A percentile compares a stretch with the other conserved stretches of the same genome.
phyloP scores from a whole-genome alignment of 2,329 filamentous ascomycete genomes.

The Colletotrichum nymphaeae region DNA sequence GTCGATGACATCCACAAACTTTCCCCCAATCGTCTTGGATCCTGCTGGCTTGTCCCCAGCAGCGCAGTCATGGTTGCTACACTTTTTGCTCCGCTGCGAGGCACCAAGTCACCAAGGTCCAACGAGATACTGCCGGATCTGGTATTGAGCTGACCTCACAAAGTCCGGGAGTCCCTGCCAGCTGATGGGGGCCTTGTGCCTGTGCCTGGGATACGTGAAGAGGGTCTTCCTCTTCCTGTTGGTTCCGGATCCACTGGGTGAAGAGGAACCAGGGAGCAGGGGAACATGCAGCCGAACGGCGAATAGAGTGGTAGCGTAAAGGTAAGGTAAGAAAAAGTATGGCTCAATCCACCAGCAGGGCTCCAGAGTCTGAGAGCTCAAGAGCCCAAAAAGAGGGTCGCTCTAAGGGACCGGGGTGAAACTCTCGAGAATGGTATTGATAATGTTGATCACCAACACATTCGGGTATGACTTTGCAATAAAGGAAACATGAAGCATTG shows the following conservation, averaged over 20 bases:
- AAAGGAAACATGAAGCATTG: neutral
- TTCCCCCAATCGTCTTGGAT: slow-evolving; percentile 15
- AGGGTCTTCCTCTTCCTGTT: slow-evolving; percentile 7
- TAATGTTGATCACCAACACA: slow-evolving; percentile 29
- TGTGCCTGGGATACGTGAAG: neutral
- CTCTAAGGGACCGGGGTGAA: neutral
- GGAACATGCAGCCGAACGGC: slow-evolving; percentile 1
- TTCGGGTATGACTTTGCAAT: slow-evolving; percentile 15
- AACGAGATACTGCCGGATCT: slow-evolving; percentile 23
- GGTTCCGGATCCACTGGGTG: slow-evolving; percentile 19
- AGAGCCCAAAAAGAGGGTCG: neutral
- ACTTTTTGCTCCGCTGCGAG: slow-evolving; percentile 4
- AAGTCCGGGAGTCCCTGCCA: slow-evolving; percentile 14
- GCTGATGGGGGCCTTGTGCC: neutral
- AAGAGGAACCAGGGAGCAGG: slow-evolving; percentile 4
- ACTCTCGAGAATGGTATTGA: slow-evolving; percentile 16
- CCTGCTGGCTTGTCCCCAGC: slow-evolving; percentile 2
- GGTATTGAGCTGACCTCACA: slow-evolving; percentile 28
- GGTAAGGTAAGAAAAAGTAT: slow-evolving; percentile 4
- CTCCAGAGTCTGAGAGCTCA: neutral
- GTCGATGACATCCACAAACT: slow-evolving; percentile 17
- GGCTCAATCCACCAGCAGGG: slow-evolving; percentile 18
- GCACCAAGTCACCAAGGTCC: neutral
- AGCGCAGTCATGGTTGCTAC: neutral
- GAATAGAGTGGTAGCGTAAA: slow-evolving; percentile 9